Evolutionary conservation across 1,284 basidiomycete genomes (phyloP).

Genomic region (Naganishia liquefaciens): DNA sequence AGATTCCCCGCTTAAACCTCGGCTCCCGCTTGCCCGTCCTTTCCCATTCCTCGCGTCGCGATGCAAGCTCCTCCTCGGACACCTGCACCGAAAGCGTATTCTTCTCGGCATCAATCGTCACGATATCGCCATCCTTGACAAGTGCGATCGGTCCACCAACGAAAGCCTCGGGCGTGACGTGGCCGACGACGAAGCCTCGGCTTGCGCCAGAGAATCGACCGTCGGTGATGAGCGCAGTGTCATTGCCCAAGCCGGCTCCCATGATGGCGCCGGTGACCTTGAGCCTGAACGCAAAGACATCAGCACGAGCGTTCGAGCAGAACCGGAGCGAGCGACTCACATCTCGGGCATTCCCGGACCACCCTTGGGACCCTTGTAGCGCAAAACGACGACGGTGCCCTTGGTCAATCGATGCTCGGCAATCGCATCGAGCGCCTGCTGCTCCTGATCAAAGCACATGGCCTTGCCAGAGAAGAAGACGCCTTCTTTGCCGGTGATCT

Average conservation of each 20-base stretch:
- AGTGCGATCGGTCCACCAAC: constrained; percentile 88
- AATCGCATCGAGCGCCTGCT: constrained; percentile 70
- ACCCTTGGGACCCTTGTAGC: constrained; percentile 32
- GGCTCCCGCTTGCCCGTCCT: constrained; percentile 57
- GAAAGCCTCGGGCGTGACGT: constrained; percentile 83
- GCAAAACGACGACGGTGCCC: constrained; percentile 56
- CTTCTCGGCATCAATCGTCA: constrained; percentile 78
- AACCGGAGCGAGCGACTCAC: constrained; percentile 1
- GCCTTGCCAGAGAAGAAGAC: constrained; percentile 79
- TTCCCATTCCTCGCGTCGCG: constrained; percentile 66
- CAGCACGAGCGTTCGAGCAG: no score
- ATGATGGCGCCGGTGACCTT: constrained; percentile 87
- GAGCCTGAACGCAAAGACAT: constrained; percentile 57
- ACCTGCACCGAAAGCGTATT: constrained; percentile 77
- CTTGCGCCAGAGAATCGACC: constrained; percentile 83
- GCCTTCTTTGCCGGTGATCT: constrained; percentile 92
- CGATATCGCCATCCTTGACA: constrained; percentile 80
- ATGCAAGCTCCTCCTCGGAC: constrained; percentile 67
- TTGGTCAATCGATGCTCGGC: constrained; percentile 60
- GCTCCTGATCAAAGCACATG: constrained; percentile 78
- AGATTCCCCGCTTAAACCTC: constrained; percentile 77
- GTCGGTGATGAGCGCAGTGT: constrained; percentile 88
- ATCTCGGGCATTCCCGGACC: constrained; percentile 30
- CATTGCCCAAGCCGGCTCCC: constrained; percentile 80
- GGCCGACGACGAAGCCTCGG: constrained; percentile 82